Base-by-base conservation (phyloP, 192 early-diverging fungal species). In the Podila epigama region DNA sequence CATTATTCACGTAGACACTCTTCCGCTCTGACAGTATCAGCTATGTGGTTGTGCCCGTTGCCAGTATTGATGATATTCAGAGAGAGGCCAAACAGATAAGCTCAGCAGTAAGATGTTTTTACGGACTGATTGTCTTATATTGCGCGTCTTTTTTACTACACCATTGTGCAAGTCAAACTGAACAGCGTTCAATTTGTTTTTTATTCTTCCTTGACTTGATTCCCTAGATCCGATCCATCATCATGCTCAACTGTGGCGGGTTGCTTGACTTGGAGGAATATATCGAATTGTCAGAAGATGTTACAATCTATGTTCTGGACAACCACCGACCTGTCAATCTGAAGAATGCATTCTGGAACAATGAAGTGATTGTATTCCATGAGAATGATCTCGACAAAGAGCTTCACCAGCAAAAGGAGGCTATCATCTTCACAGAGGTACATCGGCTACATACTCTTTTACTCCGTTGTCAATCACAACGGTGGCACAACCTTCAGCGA, bases 181-280 rank as follows among this genome's bases (percentile, higher is more conserved):
- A 3, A 11, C 5, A 29, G 58, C 7, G 35, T 16, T 36, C 39
- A 51, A 42, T 36, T 16, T 16, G 25, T 53, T 53, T 9, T 25
- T 2, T 16, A 20, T 18, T 27, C 18, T 10, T 73, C 16, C 27
- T 78, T 33, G 33, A 61, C 29, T 52, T 50, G 12, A 29, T 18
- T 22, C 11, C 41, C 35, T 59, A 91, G 89, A 82, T 96, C 22
- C 86, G 87, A n/a, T 86, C 89, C 0, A 87, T 95, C 27, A 75
- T 96, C 50, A 83, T 94, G 70, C 79, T 98, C 42, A 97, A 97
- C 82, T 95, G 94, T 79, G 97, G 95, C 7, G 95, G 89, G 7
- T 66, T 89, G 16, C 68, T 77, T 59, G 68, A 77, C 50, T 44
- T 77, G 8, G 73, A 77, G 28, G 73, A 77, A 1, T 77, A 68